Evolutionary conservation across 352 stramenopile species (phyloP).

Genomic region (Globisporangium cederbergense): DNA sequence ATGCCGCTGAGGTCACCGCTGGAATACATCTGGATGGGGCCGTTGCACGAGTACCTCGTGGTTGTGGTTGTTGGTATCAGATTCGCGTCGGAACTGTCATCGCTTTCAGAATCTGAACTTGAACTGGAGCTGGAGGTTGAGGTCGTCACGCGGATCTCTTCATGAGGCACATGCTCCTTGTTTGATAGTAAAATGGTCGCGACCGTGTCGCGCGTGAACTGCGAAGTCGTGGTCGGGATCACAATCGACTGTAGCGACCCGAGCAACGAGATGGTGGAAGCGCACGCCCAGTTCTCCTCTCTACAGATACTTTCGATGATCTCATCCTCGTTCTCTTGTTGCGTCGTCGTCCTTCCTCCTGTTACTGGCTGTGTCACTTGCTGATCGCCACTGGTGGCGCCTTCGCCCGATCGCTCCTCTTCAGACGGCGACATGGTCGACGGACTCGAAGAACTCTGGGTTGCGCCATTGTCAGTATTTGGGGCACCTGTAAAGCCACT

Average conservation of each 20-base stretch:
- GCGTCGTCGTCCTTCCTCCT: background rate
- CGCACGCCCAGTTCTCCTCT: conserved; percentile 18
- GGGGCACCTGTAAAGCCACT: background rate
- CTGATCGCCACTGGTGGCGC: background rate
- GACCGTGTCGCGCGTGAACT: conserved; percentile 23
- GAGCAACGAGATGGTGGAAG: conserved; percentile 11
- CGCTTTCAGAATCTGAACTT: background rate
- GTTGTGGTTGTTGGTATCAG: background rate
- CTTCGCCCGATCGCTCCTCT: conserved; percentile 8
- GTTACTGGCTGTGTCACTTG: background rate
- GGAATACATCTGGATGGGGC: conserved; percentile 22
- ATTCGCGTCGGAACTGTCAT: background rate
- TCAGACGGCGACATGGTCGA: background rate
- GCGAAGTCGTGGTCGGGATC: conserved; percentile 17
- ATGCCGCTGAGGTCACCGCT: conserved; percentile 16
- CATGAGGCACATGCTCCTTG: background rate
- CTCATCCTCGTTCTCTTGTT: background rate
- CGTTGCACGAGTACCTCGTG: conserved; percentile 18
- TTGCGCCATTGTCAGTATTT: background rate
- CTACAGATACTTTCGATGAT: conserved; percentile 18
- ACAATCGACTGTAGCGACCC: conserved; percentile 10
- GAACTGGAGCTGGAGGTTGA: background rate
- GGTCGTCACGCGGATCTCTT: conserved; percentile 7
- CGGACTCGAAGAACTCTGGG: background rate
- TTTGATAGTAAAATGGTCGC: conserved; percentile 17